phyloP scores from a whole-genome alignment of 345 rosid genomes.

The Brassica juncea region DNA sequence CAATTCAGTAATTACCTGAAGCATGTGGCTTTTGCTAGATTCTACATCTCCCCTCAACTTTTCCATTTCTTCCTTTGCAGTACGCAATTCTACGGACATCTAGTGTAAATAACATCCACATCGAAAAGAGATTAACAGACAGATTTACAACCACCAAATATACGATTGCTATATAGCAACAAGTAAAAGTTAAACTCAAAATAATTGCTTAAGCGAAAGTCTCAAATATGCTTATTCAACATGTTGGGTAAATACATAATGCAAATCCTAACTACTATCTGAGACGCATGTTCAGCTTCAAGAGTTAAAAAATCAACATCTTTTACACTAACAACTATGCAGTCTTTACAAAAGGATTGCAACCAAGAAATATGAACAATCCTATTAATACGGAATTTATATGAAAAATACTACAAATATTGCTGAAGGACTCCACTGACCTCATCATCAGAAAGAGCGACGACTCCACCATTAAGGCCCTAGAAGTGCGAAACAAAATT shows the following conservation, averaged over 20 bases:
- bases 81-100: slow-evolving; percentile 55
- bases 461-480: slow-evolving; percentile 45
- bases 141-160: slow-evolving; percentile 6
- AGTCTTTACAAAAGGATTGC: slow-evolving; percentile 18
- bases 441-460: slow-evolving; percentile 62
- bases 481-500: slow-evolving; percentile 32
- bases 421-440: slow-evolving; percentile 43
- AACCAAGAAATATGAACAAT: slow-evolving; percentile 11
- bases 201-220: neutral
- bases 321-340: neutral
- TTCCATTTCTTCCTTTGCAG: slow-evolving; percentile 66
- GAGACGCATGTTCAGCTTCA: neutral
- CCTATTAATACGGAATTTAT: neutral
- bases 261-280: slow-evolving; percentile 17
- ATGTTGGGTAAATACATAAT: slow-evolving; percentile 11
- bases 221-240: slow-evolving; percentile 16
- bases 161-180: slow-evolving; percentile 5
- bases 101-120: slow-evolving; percentile 36
- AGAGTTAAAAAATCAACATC: neutral
- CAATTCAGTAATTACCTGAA: slow-evolving; percentile 60
- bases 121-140: slow-evolving; percentile 21
- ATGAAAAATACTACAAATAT: neutral
- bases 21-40: slow-evolving; percentile 86
- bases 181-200: slow-evolving; percentile 9
- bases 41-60: slow-evolving; percentile 75